Evolutionary conservation across 805 yeast species (phyloP).

Genomic region (Nakazawaea laoshanensis): DNA sequence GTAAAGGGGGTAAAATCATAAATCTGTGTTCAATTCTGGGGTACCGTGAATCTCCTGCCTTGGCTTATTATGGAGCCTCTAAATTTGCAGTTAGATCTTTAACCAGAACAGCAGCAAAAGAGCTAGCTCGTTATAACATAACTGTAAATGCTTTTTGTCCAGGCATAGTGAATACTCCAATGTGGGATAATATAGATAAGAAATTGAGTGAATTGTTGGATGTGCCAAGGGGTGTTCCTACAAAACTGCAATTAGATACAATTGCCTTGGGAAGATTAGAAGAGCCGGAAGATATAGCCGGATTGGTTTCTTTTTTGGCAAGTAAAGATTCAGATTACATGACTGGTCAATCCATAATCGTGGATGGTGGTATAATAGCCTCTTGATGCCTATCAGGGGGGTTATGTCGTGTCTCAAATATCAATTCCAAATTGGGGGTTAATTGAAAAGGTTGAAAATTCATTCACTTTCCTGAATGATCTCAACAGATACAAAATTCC

Average conservation of each 20-base stretch:
- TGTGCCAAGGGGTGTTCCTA: constrained; percentile 18
- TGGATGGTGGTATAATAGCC: constrained; percentile 33
- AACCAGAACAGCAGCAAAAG: constrained; percentile 28
- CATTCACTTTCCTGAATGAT: no score
- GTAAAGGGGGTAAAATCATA: constrained; percentile 27
- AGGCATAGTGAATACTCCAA: constrained; percentile 30
- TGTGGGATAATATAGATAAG: constrained; percentile 23
- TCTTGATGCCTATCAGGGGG: no score
- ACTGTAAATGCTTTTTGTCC: constrained; percentile 30
- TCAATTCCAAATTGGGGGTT: no score
- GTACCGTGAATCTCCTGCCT: constrained; percentile 20
- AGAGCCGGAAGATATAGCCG: constrained; percentile 26
- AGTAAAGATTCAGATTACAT: constrained; percentile 28
- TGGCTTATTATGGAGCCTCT: constrained; percentile 25
- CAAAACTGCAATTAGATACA: constrained; percentile 16
- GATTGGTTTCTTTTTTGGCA: constrained; percentile 26
- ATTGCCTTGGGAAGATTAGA: constrained; percentile 27
- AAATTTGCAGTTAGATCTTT: constrained; percentile 28
- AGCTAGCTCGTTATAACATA: constrained; percentile 25
- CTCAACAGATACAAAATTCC: no score
- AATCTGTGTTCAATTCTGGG: constrained; percentile 28
- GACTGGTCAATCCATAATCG: constrained; percentile 30
- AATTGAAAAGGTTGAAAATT: no score
- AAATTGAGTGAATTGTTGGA: constrained; percentile 18
- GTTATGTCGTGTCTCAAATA: no score